Evolutionary conservation across 306 rosid genomes (phyloP), one percentile per base, ranked within the genome.

Genomic region (Dalbergia cultrata): DNA sequence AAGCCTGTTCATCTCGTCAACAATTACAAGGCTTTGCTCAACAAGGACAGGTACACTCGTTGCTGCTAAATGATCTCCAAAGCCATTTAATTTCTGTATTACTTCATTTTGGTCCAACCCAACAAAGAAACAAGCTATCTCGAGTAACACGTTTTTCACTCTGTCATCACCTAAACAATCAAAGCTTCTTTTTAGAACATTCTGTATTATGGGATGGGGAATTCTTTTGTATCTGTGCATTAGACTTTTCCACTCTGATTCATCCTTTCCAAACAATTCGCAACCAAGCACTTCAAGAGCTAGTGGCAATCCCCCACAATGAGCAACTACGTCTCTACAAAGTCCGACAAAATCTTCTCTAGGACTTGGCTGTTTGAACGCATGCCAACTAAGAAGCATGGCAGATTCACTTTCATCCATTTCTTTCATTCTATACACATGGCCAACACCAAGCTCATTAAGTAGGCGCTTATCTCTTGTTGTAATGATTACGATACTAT

Each of bases 101-200:
- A 33, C 74, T 60, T 61, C 76, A 31, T 18, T 3, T 26, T 31
- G 31, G 6, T 80, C 50, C 70, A 60, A 68, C 8, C 83, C 81
- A 5, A 12, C 35, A 45, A 61, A 75, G 73, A 79, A 80, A 34
- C 14, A 68, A 34, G 78, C 76, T 53, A 84, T 80, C 10, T 80
- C 81, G 21, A 69, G 66, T 16, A 84, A 84, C 43, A 75, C 75
- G 9, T 21, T 12, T 63, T 47, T 69, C 9, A 50, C 58, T 7
- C 6, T 56, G 13, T 62, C 0, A 43, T 74, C 70, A n/a, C 7
- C 13, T 60, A 84, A 63, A 21, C 67, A 65, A 17, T 70, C 53
- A 33, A 39, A 74, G 39, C 84, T 79, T 17, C 16, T 31, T 84
- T 18, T 80, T 12, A 84, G 6, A 62, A 68, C 52, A 8, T 10